These are phyloP conservation scores for Trametes polyzona DNA, from an alignment of 1,284 basidiomycete species.

Conservation along the genomic window DNA sequence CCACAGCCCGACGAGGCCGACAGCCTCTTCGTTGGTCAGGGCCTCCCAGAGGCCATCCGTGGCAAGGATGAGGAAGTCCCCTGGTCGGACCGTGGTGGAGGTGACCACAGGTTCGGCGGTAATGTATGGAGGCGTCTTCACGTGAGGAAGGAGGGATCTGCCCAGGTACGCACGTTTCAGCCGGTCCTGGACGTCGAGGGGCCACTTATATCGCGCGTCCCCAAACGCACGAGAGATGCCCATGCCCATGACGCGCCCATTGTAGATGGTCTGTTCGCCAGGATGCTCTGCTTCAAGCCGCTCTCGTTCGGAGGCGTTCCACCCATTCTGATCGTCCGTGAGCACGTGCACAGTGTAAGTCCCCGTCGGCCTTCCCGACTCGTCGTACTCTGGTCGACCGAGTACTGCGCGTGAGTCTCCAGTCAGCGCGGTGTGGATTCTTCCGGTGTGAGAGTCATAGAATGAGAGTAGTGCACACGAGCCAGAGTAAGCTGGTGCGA, in stretches of 20 bases:
- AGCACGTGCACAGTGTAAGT: constrained; percentile 57
- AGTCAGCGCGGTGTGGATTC: constrained; percentile 53
- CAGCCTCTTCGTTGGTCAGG: constrained; percentile 60
- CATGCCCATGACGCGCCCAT: constrained; percentile 47
- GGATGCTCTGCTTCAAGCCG: constrained; percentile 45
- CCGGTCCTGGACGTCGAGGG: constrained; percentile 35
- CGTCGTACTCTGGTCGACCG: constrained; percentile 45
- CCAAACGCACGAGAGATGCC: constrained; percentile 56
- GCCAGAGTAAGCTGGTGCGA: constrained; percentile 38
- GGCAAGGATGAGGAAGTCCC: constrained; percentile 61
- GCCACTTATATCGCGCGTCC: constrained; percentile 56
- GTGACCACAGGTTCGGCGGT: constrained; percentile 63
- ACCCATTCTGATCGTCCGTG: constrained; percentile 55
- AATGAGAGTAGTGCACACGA: constrained; percentile 48
- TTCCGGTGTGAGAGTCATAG: constrained; percentile 47
- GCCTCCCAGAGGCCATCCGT: constrained; percentile 64
- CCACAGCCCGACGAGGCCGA: constrained; percentile 58
- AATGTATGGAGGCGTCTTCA: constrained; percentile 54
- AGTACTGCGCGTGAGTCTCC: constrained; percentile 67
- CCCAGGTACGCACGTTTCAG: constrained; percentile 41
- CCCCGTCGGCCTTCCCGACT: constrained; percentile 32
- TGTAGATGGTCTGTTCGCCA: constrained; percentile 42
- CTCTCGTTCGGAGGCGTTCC: constrained; percentile 43
- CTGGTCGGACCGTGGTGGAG: constrained; percentile 40
- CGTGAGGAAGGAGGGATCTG: constrained; percentile 30